These are phyloP conservation scores for Zymoseptoria tritici DNA, from an alignment of 2,329 filamentous ascomycete genomes.

Conservation along the genomic window DNA sequence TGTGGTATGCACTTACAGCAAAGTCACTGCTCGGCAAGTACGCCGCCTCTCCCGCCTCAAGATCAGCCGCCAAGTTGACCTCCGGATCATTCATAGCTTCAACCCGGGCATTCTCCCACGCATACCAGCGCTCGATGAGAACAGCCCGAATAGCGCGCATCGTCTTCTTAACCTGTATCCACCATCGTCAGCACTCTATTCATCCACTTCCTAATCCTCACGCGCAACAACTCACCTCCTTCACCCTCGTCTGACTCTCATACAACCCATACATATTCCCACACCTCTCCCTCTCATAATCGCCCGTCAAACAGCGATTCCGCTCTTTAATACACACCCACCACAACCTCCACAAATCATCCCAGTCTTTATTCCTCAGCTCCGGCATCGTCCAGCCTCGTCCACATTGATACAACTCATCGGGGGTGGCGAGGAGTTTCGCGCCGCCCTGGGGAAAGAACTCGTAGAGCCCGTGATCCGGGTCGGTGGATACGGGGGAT, in stretches of 20 bases:
- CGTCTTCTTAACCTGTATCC: slow-evolving; percentile 60
- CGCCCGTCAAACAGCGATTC: slow-evolving; percentile 78
- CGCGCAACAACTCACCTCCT: no score
- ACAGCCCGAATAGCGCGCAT: slow-evolving; percentile 77
- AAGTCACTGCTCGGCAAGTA: slow-evolving; percentile 17
- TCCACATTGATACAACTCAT: slow-evolving; percentile 65
- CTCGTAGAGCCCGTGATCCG: slow-evolving; percentile 80
- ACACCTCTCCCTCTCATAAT: slow-evolving; percentile 58
- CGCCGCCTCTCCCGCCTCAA: slow-evolving; percentile 22
- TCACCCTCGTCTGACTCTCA: slow-evolving; percentile 58
- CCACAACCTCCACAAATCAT: slow-evolving; percentile 86
- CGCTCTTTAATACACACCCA: slow-evolving; percentile 89
- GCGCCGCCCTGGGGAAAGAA: slow-evolving; percentile 74
- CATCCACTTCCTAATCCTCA: no score
- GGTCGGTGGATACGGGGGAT: slow-evolving; percentile 51
- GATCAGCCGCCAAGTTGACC: slow-evolving; percentile 49
- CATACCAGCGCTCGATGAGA: slow-evolving; percentile 80
- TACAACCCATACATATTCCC: slow-evolving; percentile 59
- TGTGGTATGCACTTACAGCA: background rate
- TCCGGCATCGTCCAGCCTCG: slow-evolving; percentile 80
- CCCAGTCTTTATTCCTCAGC: slow-evolving; percentile 82
- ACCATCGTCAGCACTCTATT: background rate
- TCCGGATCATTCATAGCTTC: slow-evolving; percentile 61
- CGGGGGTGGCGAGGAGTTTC: slow-evolving; percentile 62
- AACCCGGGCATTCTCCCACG: slow-evolving; percentile 69